Evolutionary conservation across 306 rosid genomes (phyloP), one percentile per base, ranked within the genome.

Genomic region (Medicago truncatula): DNA sequence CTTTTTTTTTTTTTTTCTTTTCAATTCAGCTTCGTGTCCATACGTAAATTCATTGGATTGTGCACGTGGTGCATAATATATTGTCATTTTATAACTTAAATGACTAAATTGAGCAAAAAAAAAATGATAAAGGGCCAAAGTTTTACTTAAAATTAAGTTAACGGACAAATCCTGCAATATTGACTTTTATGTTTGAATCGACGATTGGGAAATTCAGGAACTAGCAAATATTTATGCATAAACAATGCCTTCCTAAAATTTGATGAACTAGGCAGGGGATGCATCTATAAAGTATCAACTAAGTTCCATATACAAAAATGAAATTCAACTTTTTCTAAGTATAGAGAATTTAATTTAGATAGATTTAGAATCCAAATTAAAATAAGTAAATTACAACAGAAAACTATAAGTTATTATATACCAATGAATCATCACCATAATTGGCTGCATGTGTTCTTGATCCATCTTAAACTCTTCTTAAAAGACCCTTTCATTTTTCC

Each of bases 401-500:
- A 38, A 57, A 44, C n/a, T 67, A 68, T 9, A 70, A 14, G 49
- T 47, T 64, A 25, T 63, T 65, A 74, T 25, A n/a, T 62, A 14
- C 3, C 23, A 67, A 61, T 88, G 78, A 66, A 63, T 88, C 84
- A 91, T 87, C 92, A 40, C 93, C 91, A 86, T 78, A 56, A 9
- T 20, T 91, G 90, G 5, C 86, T 75, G 78, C 50, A 93, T 39
- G 93, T 91, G 87, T 76, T 89, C 85, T 91, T 93, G 86, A 93
- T 87, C 98, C 98, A 91, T 65, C 80, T 87, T 49, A 91, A 85
- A 81, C 98, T 91, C 82, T 89, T 93, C 64, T 84, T 86, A 2
- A 91, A 67, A 28, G 97, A 89, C 15, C 97, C 98, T 77, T 93
- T 93, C 97, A 93, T 88, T 83, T 89, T 93, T 17, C 91, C 97